Conservation (phyloP, 768 basidiomycete species). For the Lepiota venenata region DNA sequence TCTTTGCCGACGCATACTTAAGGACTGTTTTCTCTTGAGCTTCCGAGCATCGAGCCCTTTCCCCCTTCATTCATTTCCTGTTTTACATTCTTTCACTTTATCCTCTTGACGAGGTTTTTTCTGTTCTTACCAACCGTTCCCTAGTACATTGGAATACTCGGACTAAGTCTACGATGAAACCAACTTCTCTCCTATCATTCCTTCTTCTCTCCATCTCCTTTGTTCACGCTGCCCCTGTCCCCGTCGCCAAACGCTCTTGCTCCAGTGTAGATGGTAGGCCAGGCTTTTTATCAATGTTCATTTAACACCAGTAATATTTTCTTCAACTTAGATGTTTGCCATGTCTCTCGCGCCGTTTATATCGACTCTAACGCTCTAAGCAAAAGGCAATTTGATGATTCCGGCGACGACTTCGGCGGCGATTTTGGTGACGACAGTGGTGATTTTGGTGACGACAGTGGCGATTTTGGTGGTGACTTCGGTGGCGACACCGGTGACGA, state of each 20-base stretch:
- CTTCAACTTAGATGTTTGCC: neutral
- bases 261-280: neutral
- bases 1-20: neutral
- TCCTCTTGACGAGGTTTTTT: constrained; percentile 16
- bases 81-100: neutral
- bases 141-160: neutral
- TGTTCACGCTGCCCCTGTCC: neutral
- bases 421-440: neutral
- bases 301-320: neutral
- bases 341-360: neutral
- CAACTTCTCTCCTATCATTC: neutral
- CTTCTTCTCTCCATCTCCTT: constrained; percentile 4
- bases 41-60: neutral
- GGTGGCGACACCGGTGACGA: no score
- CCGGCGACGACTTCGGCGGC: neutral
- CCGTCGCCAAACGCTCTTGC: neutral
- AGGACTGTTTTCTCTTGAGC: neutral
- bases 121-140: neutral
- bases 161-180: neutral
- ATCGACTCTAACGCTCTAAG: neutral
- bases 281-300: no score
- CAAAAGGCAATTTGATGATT: neutral
- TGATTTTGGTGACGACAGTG: neutral
- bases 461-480: neutral
- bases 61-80: neutral